A percentile compares a stretch with the other conserved stretches of the same genome.
phyloP scores from a whole-genome alignment of 129 eudicot species.

The Glebionis coronaria region DNA sequence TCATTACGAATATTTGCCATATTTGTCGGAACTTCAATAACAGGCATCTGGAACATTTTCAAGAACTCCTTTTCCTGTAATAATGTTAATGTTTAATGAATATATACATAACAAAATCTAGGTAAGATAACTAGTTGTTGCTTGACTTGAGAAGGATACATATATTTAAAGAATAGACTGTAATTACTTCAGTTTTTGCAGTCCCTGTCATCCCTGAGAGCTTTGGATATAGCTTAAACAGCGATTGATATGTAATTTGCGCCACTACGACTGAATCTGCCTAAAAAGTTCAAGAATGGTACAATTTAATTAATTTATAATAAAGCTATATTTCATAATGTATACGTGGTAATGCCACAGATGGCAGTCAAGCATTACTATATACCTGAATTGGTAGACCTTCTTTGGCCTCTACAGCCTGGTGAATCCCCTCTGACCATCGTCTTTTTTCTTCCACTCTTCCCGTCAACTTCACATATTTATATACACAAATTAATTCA shows the following conservation, averaged over 20 bases:
- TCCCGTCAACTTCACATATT: conserved; percentile 75
- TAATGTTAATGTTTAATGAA: conserved; percentile 10
- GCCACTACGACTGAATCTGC: conserved; percentile 93
- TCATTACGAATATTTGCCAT: conserved; percentile 84
- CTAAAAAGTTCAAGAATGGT: conserved; percentile 35
- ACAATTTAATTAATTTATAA: background rate
- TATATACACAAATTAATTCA: background rate
- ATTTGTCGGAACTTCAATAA: conserved; percentile 97
- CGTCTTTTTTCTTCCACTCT: conserved; percentile 96
- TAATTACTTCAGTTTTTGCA: conserved; percentile 95
- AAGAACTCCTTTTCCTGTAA: conserved; percentile 91
- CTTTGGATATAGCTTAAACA: conserved; percentile 97
- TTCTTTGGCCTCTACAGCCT: conserved; percentile 99
- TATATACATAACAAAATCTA: conserved; percentile 1
- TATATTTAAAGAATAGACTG: conserved; percentile 14
- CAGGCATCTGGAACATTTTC: conserved; percentile 94
- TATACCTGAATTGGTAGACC: conserved; percentile 79
- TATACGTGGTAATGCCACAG: background rate
- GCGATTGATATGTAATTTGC: conserved; percentile 92
- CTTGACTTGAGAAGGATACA: background rate
- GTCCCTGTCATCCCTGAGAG: conserved; percentile 99
- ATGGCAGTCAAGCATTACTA: background rate
- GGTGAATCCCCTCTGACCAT: conserved; percentile 99
- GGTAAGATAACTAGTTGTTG: conserved; percentile 1
- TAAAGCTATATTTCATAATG: background rate